phyloP scores from a whole-genome alignment of 1,139 yeast genomes.

The Nakaseomyces bracarensis region DNA sequence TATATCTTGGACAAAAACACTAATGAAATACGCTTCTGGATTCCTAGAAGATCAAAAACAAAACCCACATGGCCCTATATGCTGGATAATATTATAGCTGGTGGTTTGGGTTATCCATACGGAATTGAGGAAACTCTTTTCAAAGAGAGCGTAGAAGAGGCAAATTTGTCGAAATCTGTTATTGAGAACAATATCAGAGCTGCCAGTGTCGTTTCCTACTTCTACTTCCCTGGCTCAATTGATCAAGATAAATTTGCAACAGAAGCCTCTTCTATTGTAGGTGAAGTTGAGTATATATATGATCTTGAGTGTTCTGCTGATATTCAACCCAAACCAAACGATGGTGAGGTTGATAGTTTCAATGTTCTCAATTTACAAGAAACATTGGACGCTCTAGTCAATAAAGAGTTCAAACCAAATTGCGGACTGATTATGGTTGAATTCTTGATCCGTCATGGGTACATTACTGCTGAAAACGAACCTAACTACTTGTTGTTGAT shows the following conservation, averaged over 20 bases:
- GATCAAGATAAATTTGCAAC: conserved; percentile 26
- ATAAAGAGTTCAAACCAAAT: conserved; percentile 76
- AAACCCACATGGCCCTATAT: conserved; percentile 86
- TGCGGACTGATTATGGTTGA: conserved; percentile 76
- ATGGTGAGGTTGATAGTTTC: conserved; percentile 79
- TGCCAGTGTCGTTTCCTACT: conserved; percentile 65
- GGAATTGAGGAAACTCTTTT: conserved; percentile 68
- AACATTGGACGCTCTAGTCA: conserved; percentile 40
- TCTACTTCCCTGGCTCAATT: conserved; percentile 36
- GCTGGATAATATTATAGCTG: conserved; percentile 92
- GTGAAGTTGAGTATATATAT: conserved; percentile 77
- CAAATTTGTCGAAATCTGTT: conserved; percentile 54
- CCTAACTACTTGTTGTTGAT: conserved; percentile 52
- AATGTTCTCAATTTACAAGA: conserved; percentile 52
- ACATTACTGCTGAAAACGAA: conserved; percentile 52
- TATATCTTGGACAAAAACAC: conserved; percentile 42
- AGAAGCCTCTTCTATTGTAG: conserved; percentile 59
- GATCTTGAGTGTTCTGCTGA: conserved; percentile 53
- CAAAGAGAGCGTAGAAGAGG: conserved; percentile 88
- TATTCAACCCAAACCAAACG: conserved; percentile 62
- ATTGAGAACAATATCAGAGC: conserved; percentile 40
- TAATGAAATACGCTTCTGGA: conserved; percentile 60
- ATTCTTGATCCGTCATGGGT: conserved; percentile 76
- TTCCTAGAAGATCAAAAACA: conserved; percentile 66
- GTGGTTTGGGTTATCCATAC: conserved; percentile 81